Conservation (phyloP, 179 eudicot species). For the Dionaea muscipula region DNA sequence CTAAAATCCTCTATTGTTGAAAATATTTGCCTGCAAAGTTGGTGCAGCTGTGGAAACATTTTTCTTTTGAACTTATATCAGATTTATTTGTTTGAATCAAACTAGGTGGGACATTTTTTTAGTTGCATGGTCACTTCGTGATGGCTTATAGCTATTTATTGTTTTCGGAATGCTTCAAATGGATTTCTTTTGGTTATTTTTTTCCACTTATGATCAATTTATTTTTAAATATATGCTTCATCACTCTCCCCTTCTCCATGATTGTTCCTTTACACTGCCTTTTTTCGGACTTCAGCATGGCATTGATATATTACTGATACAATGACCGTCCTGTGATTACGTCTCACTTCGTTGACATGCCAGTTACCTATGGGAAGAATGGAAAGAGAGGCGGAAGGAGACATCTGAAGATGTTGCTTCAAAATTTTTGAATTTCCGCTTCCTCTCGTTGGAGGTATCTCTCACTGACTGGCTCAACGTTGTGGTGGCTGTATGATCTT, state of each 20-base stretch:
- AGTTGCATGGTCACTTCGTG: neutral
- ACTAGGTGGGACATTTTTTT: too few species aligned
- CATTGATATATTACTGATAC: neutral
- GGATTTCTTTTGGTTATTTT: neutral
- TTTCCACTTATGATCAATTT: too few species aligned
- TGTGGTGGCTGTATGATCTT: neutral
- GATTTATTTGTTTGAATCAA: neutral
- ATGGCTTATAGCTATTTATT: neutral
- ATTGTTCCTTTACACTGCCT: neutral
- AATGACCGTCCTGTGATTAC: neutral
- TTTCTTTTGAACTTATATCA: neutral
- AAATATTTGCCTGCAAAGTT: too few species aligned
- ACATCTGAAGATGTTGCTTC: conserved; percentile 48
- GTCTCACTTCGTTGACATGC: conserved; percentile 6
- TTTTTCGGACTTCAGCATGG: neutral
- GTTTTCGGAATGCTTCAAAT: neutral
- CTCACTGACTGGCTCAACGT: neutral
- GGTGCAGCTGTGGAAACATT: too few species aligned
- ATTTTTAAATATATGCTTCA: too few species aligned
- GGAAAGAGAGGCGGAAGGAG: conserved; percentile 81
- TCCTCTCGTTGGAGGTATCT: conserved; percentile 75
- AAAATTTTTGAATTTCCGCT: conserved; percentile 55
- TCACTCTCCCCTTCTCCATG: neutral
- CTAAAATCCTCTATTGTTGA: too few species aligned
- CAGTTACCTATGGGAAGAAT: conserved; percentile 94